These are phyloP conservation scores for Adansonia digitata DNA, from an alignment of 345 rosid genomes.

Conservation along the genomic window DNA sequence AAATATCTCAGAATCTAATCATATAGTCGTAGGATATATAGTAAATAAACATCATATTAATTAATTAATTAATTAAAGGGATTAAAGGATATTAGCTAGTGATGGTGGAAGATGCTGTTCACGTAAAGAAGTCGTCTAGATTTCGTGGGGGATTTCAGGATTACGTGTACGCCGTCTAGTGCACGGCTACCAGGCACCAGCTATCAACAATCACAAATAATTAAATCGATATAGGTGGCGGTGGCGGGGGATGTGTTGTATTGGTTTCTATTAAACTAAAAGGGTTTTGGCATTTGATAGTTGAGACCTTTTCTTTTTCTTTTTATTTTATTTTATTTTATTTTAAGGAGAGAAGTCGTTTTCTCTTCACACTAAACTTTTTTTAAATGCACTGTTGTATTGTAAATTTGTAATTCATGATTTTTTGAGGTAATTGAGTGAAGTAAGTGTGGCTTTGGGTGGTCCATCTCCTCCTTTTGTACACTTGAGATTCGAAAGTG, in stretches of 20 bases:
- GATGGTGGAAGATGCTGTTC: not conserved
- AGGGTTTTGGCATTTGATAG: slow-evolving; percentile 2
- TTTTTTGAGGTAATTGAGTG: not conserved
- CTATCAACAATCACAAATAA: not conserved
- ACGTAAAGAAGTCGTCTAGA: not conserved
- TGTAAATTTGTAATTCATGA: not conserved
- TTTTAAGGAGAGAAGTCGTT: slow-evolving; percentile 22
- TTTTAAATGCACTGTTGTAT: not conserved
- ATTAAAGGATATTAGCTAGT: not conserved
- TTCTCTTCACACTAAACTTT: slow-evolving; percentile 19
- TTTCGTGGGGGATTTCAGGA: not conserved
- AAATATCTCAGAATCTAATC: slow-evolving; percentile 17
- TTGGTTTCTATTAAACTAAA: slow-evolving; percentile 8
- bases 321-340: not conserved
- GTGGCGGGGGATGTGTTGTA: too few relatives aligned
- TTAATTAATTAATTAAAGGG: not conserved
- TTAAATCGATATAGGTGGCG: not conserved
- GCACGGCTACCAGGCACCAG: not conserved
- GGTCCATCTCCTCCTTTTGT: slow-evolving; percentile 26
- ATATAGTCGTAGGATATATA: not conserved
- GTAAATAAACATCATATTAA: not conserved
- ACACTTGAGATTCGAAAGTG: slow-evolving; percentile 32
- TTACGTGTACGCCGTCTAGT: not conserved
- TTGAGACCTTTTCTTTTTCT: not conserved
- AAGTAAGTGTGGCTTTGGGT: slow-evolving; percentile 5